These are phyloP conservation scores for Beta vulgaris DNA, from an alignment of 148 eudicot species.

Conservation along the genomic window DNA sequence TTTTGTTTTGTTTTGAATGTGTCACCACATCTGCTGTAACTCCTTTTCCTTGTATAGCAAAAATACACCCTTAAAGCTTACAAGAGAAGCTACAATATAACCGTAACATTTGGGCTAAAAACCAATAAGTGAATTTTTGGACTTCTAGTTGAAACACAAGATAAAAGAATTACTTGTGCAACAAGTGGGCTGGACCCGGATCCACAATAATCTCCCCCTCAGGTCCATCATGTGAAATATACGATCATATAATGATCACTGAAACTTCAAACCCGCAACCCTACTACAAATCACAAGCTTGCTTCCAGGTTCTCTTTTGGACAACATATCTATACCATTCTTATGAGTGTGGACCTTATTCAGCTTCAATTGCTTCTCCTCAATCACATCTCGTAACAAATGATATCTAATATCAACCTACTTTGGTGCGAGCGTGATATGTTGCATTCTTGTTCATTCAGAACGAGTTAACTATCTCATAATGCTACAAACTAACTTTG, in stretches of 20 bases:
- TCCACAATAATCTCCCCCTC: background rate
- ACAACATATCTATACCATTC: background rate
- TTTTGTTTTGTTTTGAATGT: no score
- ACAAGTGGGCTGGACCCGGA: no score
- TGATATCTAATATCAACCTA: constrained; percentile 10
- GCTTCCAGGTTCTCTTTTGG: background rate
- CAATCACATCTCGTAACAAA: background rate
- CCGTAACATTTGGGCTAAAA: no score
- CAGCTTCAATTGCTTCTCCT: background rate
- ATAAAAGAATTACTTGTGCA: no score
- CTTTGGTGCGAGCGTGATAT: background rate
- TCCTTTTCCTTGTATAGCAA: no score
- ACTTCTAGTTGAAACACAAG: no score
- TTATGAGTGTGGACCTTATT: background rate
- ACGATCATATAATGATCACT: background rate
- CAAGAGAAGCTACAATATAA: no score
- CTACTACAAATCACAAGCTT: background rate
- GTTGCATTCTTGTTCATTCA: background rate
- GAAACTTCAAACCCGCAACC: background rate
- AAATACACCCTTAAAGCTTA: no score
- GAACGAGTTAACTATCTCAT: background rate
- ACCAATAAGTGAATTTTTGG: no score
- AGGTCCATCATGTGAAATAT: background rate
- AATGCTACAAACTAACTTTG: background rate
- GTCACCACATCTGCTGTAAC: no score